phyloP scores from a whole-genome alignment of 768 basidiomycete species.

The Suillus fuscotomentosus region DNA sequence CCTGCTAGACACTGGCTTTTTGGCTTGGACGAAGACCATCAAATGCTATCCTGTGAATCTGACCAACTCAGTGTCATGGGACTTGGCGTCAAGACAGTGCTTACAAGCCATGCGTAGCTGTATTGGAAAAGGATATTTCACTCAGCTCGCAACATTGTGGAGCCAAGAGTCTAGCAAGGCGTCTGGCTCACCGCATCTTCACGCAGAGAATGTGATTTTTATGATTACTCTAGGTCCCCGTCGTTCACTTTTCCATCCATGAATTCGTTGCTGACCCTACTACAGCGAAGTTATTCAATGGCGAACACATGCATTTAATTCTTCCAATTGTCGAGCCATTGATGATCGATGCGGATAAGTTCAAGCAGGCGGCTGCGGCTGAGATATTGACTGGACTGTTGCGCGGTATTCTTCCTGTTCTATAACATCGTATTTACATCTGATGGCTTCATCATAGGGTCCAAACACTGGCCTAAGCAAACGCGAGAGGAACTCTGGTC shows the following conservation, averaged over 20 bases:
- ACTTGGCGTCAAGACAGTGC: constrained; percentile 45
- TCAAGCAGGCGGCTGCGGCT: constrained; percentile 81
- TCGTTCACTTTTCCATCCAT: constrained; percentile 35
- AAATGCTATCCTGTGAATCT: constrained; percentile 53
- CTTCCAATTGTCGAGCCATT: constrained; percentile 59
- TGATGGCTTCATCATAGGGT: constrained; percentile 42
- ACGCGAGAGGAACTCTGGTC: constrained; percentile 59
- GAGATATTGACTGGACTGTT: constrained; percentile 73
- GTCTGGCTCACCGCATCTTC: constrained; percentile 50
- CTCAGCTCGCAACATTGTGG: constrained; percentile 63
- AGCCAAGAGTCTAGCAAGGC: constrained; percentile 75
- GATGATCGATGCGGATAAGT: constrained; percentile 67
- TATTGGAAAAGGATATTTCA: constrained; percentile 55
- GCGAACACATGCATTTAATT: constrained; percentile 48
- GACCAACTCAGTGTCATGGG: constrained; percentile 49
- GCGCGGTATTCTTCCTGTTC: constrained; percentile 49
- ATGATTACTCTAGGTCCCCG: constrained; percentile 48
- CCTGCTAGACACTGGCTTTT: constrained; percentile 74
- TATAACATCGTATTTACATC: constrained; percentile 1
- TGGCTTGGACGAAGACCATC: constrained; percentile 65
- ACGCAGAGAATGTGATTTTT: constrained; percentile 49
- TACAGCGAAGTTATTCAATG: constrained; percentile 67
- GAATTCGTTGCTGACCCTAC: constrained; percentile 35
- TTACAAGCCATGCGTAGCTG: constrained; percentile 51
- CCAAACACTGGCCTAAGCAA: constrained; percentile 77